Evolutionary conservation across 768 basidiomycete species (phyloP).

Genomic region (Tylopilus rubrobrunneus): DNA sequence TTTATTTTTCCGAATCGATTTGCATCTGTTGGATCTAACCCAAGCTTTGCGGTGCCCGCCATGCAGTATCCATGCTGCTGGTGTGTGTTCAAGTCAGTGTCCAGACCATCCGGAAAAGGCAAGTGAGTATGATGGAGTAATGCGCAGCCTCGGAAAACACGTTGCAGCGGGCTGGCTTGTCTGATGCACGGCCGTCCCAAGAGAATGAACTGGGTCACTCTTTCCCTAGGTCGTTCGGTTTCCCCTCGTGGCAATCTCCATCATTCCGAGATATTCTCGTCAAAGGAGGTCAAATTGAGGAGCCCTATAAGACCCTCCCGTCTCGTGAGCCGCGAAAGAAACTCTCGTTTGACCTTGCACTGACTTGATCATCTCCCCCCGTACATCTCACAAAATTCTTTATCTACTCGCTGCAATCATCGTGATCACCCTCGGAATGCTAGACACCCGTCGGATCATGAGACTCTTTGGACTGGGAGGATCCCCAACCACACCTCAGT

Average conservation of each 20-base stretch:
- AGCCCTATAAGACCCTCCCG: conserved; percentile 24
- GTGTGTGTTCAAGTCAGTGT: neutral
- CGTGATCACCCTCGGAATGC: conserved; percentile 27
- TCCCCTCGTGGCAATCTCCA: conserved; percentile 20
- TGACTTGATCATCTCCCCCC: conserved; percentile 11
- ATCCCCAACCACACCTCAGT: conserved; percentile 24
- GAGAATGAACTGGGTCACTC: conserved; percentile 10
- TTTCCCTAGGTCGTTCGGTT: conserved; percentile 1
- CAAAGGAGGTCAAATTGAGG: conserved; percentile 5
- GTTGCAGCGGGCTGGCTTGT: conserved; percentile 17
- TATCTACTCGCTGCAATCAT: conserved; percentile 19
- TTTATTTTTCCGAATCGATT: neutral
- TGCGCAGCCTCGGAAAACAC: conserved; percentile 23
- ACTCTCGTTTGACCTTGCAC: conserved; percentile 11
- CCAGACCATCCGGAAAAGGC: conserved; percentile 23
- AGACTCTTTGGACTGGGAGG: conserved; percentile 29
- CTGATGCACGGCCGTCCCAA: conserved; percentile 3
- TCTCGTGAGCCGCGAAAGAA: conserved; percentile 12
- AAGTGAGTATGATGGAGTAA: conserved; percentile 22
- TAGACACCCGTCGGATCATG: conserved; percentile 32
- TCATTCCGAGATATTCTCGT: conserved; percentile 2
- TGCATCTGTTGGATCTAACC: neutral
- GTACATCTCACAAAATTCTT: conserved; percentile 24
- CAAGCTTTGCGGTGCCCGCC: conserved; percentile 11
- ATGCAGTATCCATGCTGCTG: conserved; percentile 22